These are phyloP conservation scores for Penicillium coffeae DNA, from an alignment of 495 filamentous ascomycete genomes.

Conservation along the genomic window DNA sequence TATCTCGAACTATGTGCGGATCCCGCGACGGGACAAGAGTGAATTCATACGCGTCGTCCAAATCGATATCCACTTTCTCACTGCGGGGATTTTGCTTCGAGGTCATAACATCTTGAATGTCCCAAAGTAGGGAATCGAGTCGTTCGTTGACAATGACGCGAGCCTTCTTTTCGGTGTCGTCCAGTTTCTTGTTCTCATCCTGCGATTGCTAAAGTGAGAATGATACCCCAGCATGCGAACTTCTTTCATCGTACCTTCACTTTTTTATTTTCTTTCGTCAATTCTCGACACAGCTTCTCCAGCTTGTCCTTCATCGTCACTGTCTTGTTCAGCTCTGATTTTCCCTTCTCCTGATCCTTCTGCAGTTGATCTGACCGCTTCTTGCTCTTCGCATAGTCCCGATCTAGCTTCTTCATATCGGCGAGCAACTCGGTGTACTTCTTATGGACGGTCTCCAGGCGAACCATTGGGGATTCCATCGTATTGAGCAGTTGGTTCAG, in stretches of 20 bases:
- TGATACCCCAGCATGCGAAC: background rate
- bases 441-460: slow-evolving; percentile 83
- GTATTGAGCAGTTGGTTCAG: slow-evolving; percentile 74
- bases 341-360: slow-evolving; percentile 89
- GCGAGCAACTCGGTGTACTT: slow-evolving; percentile 86
- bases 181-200: slow-evolving; percentile 87
- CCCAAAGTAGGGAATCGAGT: slow-evolving; percentile 66
- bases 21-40: background rate
- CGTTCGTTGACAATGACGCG: slow-evolving; percentile 81
- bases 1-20: background rate
- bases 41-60: slow-evolving; percentile 71
- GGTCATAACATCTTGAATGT: slow-evolving; percentile 77
- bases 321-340: slow-evolving; percentile 83
- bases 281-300: slow-evolving; percentile 87
- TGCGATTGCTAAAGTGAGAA: slow-evolving; percentile 29
- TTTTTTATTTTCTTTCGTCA: slow-evolving; percentile 94
- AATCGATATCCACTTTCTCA: slow-evolving; percentile 71
- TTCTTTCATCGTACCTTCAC: slow-evolving; percentile 65
- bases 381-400: slow-evolving; percentile 91
- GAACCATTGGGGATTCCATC: slow-evolving; percentile 67
- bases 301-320: slow-evolving; percentile 86
- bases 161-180: slow-evolving; percentile 76
- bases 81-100: slow-evolving; percentile 72
- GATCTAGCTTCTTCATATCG: slow-evolving; percentile 91
- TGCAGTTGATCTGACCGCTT: slow-evolving; percentile 92